These are phyloP conservation scores for Cystobasidiopsis lactophilus DNA, from an alignment of 768 basidiomycete genomes.

Conservation along the genomic window DNA sequence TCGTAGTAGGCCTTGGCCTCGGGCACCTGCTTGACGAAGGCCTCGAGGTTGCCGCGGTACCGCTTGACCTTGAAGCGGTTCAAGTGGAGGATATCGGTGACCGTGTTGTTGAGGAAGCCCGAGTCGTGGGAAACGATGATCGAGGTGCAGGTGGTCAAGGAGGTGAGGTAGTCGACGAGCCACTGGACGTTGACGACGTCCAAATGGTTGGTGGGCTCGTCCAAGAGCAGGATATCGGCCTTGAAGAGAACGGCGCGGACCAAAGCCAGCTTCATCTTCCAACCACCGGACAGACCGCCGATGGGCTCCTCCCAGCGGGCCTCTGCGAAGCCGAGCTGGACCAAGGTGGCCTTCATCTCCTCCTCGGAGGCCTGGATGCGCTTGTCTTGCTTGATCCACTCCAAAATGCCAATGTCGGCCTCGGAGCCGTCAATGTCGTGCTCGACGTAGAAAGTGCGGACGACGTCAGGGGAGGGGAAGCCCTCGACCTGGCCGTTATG, in stretches of 20 bases:
- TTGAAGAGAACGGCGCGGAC: slow-evolving; percentile 94
- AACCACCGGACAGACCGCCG: slow-evolving; percentile 81
- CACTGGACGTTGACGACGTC: slow-evolving; percentile 59
- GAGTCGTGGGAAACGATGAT: slow-evolving; percentile 96
- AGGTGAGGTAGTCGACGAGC: slow-evolving; percentile 48
- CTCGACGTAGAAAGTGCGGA: slow-evolving; percentile 89
- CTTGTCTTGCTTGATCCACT: slow-evolving; percentile 72
- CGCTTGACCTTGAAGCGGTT: slow-evolving; percentile 62
- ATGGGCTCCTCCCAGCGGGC: slow-evolving; percentile 63
- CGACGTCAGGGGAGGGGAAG: slow-evolving; percentile 70
- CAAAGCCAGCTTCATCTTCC: slow-evolving; percentile 98
- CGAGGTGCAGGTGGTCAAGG: slow-evolving; percentile 55
- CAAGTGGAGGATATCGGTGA: slow-evolving; percentile 78
- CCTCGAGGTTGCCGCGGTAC: slow-evolving; percentile 77
- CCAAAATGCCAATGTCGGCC: slow-evolving; percentile 57
- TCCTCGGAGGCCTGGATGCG: slow-evolving; percentile 20
- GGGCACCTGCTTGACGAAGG: slow-evolving; percentile 72
- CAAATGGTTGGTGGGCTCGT: slow-evolving; percentile 84
- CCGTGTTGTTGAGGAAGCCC: slow-evolving; percentile 82
- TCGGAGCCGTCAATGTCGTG: slow-evolving; percentile 40
- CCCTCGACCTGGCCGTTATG: slow-evolving; percentile 67
- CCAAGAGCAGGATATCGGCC: slow-evolving; percentile 34
- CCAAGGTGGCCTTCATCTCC: slow-evolving; percentile 52
- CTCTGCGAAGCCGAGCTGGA: slow-evolving; percentile 80
- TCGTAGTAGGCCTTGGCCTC: slow-evolving; percentile 95